Base-by-base conservation (phyloP, 2,329 filamentous ascomycete species). In the Curvularia sp. region DNA sequence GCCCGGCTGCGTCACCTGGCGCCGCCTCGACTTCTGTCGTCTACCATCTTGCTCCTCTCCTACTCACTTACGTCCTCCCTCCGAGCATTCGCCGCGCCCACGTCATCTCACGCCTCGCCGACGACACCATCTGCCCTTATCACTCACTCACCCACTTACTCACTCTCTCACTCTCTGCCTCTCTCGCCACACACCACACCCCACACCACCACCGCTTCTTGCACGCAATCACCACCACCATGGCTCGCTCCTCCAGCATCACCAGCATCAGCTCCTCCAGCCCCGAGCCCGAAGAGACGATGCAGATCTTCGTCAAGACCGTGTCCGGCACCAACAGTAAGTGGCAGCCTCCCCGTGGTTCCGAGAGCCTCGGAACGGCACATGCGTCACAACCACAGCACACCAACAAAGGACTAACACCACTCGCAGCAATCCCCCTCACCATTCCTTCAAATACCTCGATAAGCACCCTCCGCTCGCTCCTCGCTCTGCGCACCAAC, bases 271-370 rank as follows among this genome's bases (percentile, higher is more conserved):
- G 74, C 69, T 79, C 78, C 32, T 65, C 72, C 48, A 73, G 73
- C 59, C 76, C 75, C 46, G 81, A 84, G 57, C 69, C 76, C 48
- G 79, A 82, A 53, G 80, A 83, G 50, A 85, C 80, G 38, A 86
- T 86, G 78, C 83, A 85, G 72, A 84, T 87, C 75, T 87, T 87
- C 76, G 81, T 87, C 74, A 86, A 86, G 78, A 83, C 82, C 70
- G 77, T 86, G 49, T 79, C 82, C 34, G 85, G 84, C 65, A 80
- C 82, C 36, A 68, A 61, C 74, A 87, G 85, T 87, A 79, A 46
- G 57, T 53, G 2, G 74, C 84, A 77, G 38, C 38, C 36, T 39
- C 49, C 52, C 32, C 53, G 32, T 27, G 21, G 57, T 70, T 71
- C 69, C 63, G 61, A 60, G 8, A 5, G 10, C 28, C 18, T 62